Conservation (phyloP, 2,329 filamentous ascomycete species). For the Talaromyces piceae region DNA sequence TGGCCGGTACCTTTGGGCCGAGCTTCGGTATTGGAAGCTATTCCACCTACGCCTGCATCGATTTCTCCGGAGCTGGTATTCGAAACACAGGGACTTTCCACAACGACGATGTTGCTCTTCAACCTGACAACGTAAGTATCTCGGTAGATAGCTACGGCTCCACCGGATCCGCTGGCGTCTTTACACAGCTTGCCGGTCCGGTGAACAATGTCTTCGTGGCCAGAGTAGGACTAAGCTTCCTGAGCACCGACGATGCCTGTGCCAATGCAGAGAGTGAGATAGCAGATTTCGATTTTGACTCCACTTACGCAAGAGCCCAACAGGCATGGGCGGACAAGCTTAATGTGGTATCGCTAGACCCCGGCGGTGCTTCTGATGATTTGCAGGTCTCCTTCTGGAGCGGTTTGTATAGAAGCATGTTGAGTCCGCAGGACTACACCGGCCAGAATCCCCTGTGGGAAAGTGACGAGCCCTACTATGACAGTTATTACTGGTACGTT, state of each 20-base stretch:
- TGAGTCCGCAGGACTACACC: constrained; percentile 67
- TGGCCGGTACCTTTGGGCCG: constrained; percentile 54
- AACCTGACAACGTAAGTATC: constrained; percentile 42
- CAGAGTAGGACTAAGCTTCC: constrained; percentile 63
- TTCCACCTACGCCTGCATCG: constrained; percentile 57
- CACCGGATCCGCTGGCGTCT: constrained; percentile 53
- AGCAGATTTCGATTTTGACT: constrained; percentile 57
- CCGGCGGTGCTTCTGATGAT: constrained; percentile 47
- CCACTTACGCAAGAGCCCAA: constrained; percentile 46
- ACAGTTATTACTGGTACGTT: constrained; percentile 63
- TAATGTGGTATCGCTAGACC: constrained; percentile 49
- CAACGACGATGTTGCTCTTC: constrained; percentile 47
- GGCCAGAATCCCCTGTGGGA: constrained; percentile 64
- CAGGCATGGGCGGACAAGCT: constrained; percentile 57
- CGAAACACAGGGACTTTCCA: constrained; percentile 56
- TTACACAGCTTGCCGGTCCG: constrained; percentile 53
- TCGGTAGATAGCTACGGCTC: constrained; percentile 47
- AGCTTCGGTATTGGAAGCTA: constrained; percentile 60
- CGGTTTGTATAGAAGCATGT: constrained; percentile 64
- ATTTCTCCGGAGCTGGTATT: constrained; percentile 54
- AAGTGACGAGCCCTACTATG: constrained; percentile 62
- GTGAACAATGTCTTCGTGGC: constrained; percentile 48
- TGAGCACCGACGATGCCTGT: constrained; percentile 60
- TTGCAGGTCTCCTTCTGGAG: constrained; percentile 61
- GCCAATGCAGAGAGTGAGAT: constrained; percentile 61